Base-by-base conservation (phyloP, 2,329 filamentous ascomycete species). In the Xylaria sp. region DNA sequence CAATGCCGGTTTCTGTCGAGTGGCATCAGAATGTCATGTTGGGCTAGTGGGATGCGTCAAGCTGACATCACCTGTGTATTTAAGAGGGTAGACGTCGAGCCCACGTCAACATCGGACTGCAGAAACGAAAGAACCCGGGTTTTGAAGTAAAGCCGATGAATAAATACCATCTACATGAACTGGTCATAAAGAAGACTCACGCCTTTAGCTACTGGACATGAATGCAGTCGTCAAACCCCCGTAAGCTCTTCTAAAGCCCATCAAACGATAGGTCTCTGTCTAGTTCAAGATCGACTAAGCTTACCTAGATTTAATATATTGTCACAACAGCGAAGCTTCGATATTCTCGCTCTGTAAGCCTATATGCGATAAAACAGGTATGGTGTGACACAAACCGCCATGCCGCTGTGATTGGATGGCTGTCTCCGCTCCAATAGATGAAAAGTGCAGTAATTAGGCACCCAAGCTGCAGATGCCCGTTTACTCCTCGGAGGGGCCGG, bases 401-500 rank as follows among this genome's bases (percentile, higher is more conserved):
- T 50, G 25, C 28, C 20, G 5, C 15, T 37, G 10, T 56, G 23
- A 18, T 37, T 63, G 39, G 54, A 57, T 51, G 52, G 51, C 34
- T 39, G n/a, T 41, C 54, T 50, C 54, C 54, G 62, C 62, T 54
- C 62, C 62, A 64, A 64, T 64, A 57, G 62, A 64, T 58, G 23
- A 39, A 12, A 51, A n/a, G 28, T 39, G 18, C 7, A 15, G 31
- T 41, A 18, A 39, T 55, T 63, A 44, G 37, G 37, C 28, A 12
- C 48, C 8, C 8, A 39, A 34, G n/a, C 57, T 48, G 57, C 44
- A 3, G 31, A 28, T 9, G 31, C 28, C 58, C 44, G n/a, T 25
- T 10, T 15, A 10, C 51, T 34, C 46, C 31, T 52, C 31, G 58
- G 31, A 28, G 57, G 2, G 10, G 31, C 15, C 20, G 3, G 44